Conservation (phyloP, 2,329 filamentous ascomycete genomes). For the Capronia coronata region DNA sequence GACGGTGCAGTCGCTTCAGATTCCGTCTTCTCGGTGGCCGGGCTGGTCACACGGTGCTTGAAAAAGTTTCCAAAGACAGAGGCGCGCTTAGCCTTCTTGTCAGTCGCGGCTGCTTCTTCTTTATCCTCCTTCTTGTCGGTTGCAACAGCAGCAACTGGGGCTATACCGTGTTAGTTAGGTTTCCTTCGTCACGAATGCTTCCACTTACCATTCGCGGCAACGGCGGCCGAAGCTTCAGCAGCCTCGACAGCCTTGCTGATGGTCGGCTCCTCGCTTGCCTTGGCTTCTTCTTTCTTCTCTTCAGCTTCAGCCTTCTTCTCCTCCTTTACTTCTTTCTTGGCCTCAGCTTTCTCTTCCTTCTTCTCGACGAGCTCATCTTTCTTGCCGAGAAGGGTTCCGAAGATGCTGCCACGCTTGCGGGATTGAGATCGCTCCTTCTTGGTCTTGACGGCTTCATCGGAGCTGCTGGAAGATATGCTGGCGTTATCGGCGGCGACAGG, state of each 20-base stretch:
- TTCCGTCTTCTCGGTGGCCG: constrained; percentile 42
- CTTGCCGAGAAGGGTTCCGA: constrained; percentile 54
- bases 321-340: constrained; percentile 37
- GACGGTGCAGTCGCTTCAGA: constrained; percentile 46
- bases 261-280: constrained; percentile 31
- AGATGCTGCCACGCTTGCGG: constrained; percentile 55
- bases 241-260: constrained; percentile 37
- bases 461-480: constrained; percentile 16
- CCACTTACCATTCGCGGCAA: constrained; percentile 24
- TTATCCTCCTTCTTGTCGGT: constrained; percentile 46
- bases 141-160: constrained; percentile 39
- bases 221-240: constrained; percentile 33
- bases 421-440: constrained; percentile 56
- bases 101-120: constrained; percentile 43
- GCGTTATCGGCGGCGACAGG: constrained; percentile 23
- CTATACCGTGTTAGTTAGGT: constrained; percentile 18
- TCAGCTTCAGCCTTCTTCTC: constrained; percentile 39
- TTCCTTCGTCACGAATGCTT: constrained; percentile 16
- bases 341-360: constrained; percentile 36
- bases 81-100: constrained; percentile 76
- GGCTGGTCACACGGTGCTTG: constrained; percentile 60
- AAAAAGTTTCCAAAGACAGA: constrained; percentile 73
- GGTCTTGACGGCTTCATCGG: constrained; percentile 39
- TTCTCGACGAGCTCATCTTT: constrained; percentile 47
- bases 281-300: constrained; percentile 40